These are phyloP conservation scores for Gossypium trilobum DNA, from an alignment of 441 rosid species.

Conservation along the genomic window DNA sequence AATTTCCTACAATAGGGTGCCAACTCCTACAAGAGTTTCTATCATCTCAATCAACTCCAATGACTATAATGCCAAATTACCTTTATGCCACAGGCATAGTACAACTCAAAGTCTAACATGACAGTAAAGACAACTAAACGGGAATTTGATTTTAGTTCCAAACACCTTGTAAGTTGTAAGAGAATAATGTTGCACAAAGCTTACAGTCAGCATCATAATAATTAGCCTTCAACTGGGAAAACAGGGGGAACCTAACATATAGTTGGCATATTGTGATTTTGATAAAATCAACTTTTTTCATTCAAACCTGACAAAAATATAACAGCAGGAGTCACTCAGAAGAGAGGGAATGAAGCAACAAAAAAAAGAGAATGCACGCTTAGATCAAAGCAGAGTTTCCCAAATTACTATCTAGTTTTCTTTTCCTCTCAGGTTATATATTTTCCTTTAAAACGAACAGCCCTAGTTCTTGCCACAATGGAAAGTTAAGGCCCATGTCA, in stretches of 20 bases:
- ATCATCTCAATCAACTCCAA: slow-evolving; percentile 2
- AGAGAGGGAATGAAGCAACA: neutral
- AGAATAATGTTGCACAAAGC: neutral
- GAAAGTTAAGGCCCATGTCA: neutral
- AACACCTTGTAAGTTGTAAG: neutral
- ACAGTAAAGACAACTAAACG: neutral
- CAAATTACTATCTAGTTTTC: neutral
- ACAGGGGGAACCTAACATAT: neutral
- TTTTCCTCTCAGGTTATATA: neutral
- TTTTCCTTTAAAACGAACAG: neutral
- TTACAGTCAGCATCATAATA: neutral
- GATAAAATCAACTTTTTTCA: neutral
- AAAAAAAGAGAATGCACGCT: neutral
- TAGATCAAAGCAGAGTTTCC: neutral
- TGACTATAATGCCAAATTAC: neutral
- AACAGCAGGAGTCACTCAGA: neutral
- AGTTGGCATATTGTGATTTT: neutral
- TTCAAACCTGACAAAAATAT: neutral
- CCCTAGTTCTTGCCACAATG: neutral
- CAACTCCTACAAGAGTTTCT: neutral
- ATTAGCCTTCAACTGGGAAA: neutral
- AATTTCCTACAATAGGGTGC: neutral
- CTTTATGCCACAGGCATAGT: neutral
- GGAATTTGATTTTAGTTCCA: neutral
- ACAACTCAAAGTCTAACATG: neutral